Conservation (phyloP, 345 rosid species). For the Erodium maritimum region DNA sequence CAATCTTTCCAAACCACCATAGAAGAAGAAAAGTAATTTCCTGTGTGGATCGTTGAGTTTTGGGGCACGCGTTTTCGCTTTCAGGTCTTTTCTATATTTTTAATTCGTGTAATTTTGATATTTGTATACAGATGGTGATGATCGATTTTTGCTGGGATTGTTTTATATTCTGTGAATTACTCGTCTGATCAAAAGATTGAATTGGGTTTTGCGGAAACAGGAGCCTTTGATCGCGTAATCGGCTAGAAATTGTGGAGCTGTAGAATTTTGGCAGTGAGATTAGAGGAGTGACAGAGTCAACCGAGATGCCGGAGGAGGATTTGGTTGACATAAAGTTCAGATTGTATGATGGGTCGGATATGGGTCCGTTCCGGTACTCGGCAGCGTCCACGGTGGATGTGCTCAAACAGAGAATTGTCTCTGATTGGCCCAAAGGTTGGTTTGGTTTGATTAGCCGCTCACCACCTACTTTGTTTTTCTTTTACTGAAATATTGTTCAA, state of each 20-base stretch:
- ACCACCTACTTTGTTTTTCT: background rate
- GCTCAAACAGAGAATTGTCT: slow-evolving; percentile 80
- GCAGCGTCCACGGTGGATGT: slow-evolving; percentile 71
- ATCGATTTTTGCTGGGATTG: background rate
- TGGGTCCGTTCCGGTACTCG: slow-evolving; percentile 84
- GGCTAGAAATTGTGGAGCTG: too few relatives aligned
- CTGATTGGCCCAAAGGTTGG: slow-evolving; percentile 92
- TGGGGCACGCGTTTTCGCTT: background rate
- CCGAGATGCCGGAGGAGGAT: slow-evolving; percentile 78
- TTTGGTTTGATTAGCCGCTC: background rate
- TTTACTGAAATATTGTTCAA: background rate
- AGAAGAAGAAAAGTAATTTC: background rate
- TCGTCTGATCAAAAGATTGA: background rate
- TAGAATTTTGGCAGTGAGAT: background rate
- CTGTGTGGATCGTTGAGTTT: background rate
- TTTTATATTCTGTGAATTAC: too few relatives aligned
- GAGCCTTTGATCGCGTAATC: too few relatives aligned
- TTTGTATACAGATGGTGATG: background rate
- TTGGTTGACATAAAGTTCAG: slow-evolving; percentile 76
- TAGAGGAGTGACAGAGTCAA: slow-evolving; percentile 16
- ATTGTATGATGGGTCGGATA: slow-evolving; percentile 83
- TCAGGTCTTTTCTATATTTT: background rate
- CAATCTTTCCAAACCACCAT: slow-evolving; percentile 18
- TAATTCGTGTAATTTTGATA: background rate
- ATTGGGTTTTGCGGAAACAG: background rate